Base-by-base conservation (phyloP, 2,329 filamentous ascomycete genomes). In the Neofusicoccum laricinum region DNA sequence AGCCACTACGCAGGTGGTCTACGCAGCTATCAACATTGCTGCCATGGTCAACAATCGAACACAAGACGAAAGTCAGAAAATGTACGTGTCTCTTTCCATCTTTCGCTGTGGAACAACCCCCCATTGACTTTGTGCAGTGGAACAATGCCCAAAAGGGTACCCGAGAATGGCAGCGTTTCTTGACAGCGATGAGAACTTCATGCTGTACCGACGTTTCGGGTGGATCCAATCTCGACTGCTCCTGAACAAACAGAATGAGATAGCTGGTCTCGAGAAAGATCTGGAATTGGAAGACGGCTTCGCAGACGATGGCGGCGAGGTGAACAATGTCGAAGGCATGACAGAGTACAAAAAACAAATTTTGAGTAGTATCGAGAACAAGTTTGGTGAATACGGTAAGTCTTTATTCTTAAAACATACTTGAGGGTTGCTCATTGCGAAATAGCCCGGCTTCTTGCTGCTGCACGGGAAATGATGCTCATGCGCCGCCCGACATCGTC, bases 171-270 rank as follows among this genome's bases (percentile, higher is more conserved):
- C 78, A 3, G 70, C 73, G 1, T 79, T 81, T 62, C 69, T 78
- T 0, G 75, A 79, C 63, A 80, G 78, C 64, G 75, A 79, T 64
- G 75, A 79, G 6, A 71, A 73, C 30, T 81, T 80, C 63, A 76
- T 76, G 68, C 63, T 81, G 2, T 81, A 77, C 65, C 72, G 79
- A 4, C 70, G 78, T 1, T 81, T 80, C 50, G 78, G 78, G 2
- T 78, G 73, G 46, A 67, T 81, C 0, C 77, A 80, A 50, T 69
- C 77, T 0, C 71, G 79, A 1, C 55, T 81, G 75, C 1, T 70
- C 72, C 17, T 71, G 73, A 43, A 71, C 72, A 62, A 75, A 11
- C 75, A 78, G 64, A 43, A 59, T 0, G 45, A 59, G 7, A 66
- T 79, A 1, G 62, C 69, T 1, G 25, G 17, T 1, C 61, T 69